These are phyloP conservation scores for Proliferodiscus dingleyae DNA, from an alignment of 2,329 filamentous ascomycete genomes.

Conservation along the genomic window DNA sequence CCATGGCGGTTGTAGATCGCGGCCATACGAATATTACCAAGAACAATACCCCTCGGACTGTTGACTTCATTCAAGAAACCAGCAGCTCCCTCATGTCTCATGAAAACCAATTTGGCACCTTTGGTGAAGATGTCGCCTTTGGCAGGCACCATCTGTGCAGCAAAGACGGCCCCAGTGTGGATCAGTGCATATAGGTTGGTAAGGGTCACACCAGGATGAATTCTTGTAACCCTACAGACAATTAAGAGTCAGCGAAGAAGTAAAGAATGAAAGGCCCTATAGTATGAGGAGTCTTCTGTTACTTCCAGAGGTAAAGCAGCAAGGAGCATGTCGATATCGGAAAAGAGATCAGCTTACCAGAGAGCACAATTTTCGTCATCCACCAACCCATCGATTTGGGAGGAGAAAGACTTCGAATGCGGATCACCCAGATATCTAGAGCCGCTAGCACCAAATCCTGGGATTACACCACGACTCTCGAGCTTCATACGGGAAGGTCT, in stretches of 20 bases:
- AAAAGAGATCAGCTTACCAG: no score
- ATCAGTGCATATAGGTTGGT: neutral
- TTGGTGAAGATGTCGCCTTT: neutral
- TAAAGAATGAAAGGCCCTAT: no score
- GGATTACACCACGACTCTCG: constrained; percentile 1
- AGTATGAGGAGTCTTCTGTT: no score
- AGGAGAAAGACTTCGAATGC: neutral
- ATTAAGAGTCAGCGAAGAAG: no score
- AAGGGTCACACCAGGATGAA: neutral
- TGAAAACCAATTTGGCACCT: constrained; percentile 8
- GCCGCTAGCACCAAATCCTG: neutral
- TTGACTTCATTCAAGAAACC: constrained; percentile 1
- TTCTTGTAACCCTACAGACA: neutral
- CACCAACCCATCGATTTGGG: no score
- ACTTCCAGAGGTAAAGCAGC: no score
- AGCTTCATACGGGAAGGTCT: constrained; percentile 5
- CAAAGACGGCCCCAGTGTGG: constrained; percentile 5
- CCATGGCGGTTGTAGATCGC: constrained; percentile 5
- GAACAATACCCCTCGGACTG: neutral
- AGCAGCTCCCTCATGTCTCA: neutral
- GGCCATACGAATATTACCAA: neutral
- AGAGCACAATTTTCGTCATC: no score
- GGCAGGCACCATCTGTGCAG: neutral
- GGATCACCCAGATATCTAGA: constrained; percentile 5
- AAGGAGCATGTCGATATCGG: no score